Conservation (phyloP, 331 rosid genomes). For the Malus hybrid region DNA sequence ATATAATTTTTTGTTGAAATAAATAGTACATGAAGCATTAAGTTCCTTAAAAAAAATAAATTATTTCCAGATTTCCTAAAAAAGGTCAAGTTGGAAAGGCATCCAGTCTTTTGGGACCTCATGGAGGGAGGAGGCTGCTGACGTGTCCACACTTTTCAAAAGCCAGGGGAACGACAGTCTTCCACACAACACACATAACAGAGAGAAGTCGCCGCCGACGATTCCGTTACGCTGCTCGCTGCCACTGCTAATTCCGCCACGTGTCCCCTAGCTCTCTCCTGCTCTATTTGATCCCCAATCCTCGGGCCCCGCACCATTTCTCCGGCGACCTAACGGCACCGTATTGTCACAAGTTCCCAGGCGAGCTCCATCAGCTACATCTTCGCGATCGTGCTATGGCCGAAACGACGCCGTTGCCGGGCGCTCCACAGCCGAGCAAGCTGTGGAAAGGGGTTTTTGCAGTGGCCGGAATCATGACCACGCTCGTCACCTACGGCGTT, state of each 20-base stretch:
- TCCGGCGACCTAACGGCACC: constrained; percentile 14
- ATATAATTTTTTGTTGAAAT: no score
- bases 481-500: constrained; percentile 90
- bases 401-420: constrained; percentile 30
- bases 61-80: no score
- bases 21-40: no score
- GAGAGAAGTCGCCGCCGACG: constrained; percentile 35
- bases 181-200: background rate
- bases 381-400: constrained; percentile 38
- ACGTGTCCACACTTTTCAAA: background rate
- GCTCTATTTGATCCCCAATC: constrained; percentile 18
- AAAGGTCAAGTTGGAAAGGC: no score
- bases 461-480: constrained; percentile 80
- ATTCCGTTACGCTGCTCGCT: constrained; percentile 12
- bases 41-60: no score
- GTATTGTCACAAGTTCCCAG: background rate
- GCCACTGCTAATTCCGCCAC: background rate
- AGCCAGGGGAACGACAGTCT: background rate
- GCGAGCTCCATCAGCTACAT: background rate
- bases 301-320: constrained; percentile 2
- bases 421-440: constrained; percentile 27
- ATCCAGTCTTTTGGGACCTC: background rate
- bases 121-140: background rate
- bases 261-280: background rate
- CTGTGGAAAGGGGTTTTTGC: constrained; percentile 61